A percentile compares a stretch with the other conserved stretches of the same genome.
Evolutionary conservation across 257 asterid genomes (phyloP).

Genomic region (Echium plantagineum): DNA sequence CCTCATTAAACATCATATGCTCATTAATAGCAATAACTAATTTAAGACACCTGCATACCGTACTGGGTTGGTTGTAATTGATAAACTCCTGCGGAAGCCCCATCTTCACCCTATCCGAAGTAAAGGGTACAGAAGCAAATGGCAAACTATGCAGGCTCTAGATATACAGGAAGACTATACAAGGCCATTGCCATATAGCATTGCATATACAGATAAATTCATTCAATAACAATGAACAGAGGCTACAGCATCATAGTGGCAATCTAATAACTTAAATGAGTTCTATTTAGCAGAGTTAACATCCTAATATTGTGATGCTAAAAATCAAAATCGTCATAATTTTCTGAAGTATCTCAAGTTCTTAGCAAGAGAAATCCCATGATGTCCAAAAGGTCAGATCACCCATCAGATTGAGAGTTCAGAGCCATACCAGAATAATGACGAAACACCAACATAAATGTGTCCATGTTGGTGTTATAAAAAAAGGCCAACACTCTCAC

Average conservation of each 20-base stretch:
- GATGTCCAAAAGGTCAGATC: background rate
- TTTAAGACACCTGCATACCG: slow-evolving; percentile 9
- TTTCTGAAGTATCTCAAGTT: background rate
- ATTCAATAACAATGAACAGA: slow-evolving; percentile 5
- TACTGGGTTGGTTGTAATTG: background rate
- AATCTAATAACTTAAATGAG: background rate
- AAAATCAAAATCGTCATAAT: background rate
- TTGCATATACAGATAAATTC: slow-evolving; percentile 6
- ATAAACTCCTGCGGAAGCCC: slow-evolving; percentile 10
- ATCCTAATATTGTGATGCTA: slow-evolving; percentile 2
- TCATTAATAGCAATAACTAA: background rate
- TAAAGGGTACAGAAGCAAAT: slow-evolving; percentile 5
- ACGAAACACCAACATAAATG: slow-evolving; percentile 2
- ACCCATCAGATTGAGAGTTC: slow-evolving; percentile 1
- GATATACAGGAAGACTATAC: background rate
- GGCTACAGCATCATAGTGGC: background rate
- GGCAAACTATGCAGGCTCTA: background rate
- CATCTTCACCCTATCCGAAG: slow-evolving; percentile 8
- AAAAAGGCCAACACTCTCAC: slow-evolving; percentile 1
- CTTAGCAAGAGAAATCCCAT: background rate
- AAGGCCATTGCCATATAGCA: background rate
- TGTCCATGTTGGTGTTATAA: slow-evolving; percentile 4
- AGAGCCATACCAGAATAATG: slow-evolving; percentile 8
- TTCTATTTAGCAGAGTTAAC: background rate
- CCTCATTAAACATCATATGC: background rate